Percentiles rank a stretch among this genome's conserved stretches.
Evolutionary conservation across 805 yeast species (phyloP).

Genomic region (Pichia kluyveri): DNA sequence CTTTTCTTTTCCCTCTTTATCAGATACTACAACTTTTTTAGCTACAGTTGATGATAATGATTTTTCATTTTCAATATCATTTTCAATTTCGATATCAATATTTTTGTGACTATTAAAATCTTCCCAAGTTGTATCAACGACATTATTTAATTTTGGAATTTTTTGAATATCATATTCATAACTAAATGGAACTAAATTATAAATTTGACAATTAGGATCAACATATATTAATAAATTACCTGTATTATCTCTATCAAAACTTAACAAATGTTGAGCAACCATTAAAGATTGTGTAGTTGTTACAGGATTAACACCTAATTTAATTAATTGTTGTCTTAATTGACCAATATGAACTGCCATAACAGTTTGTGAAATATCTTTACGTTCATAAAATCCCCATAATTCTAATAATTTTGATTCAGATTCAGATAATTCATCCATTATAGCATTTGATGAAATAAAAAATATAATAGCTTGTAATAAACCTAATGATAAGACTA

Average conservation of each 20-base stretch:
- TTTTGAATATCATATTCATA: conserved; percentile 12
- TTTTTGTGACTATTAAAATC: neutral
- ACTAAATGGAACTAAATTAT: conserved; percentile 13
- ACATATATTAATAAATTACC: conserved; percentile 12
- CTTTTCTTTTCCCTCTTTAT: neutral
- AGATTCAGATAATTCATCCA: conserved; percentile 1
- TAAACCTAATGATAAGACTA: neutral
- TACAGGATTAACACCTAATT: conserved; percentile 11
- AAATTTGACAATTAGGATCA: conserved; percentile 8
- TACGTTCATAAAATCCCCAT: conserved; percentile 11
- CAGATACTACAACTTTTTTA: neutral
- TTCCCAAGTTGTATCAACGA: conserved; percentile 1
- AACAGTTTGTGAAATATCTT: conserved; percentile 15
- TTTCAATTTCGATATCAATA: neutral
- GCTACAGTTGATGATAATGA: neutral
- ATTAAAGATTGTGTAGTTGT: conserved; percentile 10
- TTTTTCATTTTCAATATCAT: neutral
- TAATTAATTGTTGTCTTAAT: conserved; percentile 12
- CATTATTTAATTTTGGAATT: conserved; percentile 1
- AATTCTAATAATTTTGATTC: conserved; percentile 6
- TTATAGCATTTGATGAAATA: neutral
- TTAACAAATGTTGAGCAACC: conserved; percentile 7
- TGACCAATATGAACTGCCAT: conserved; percentile 19
- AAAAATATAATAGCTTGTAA: neutral
- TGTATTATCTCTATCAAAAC: conserved; percentile 10